Conservation (phyloP, 164 flowering plant genomes). For the Nelumbo lutea region DNA sequence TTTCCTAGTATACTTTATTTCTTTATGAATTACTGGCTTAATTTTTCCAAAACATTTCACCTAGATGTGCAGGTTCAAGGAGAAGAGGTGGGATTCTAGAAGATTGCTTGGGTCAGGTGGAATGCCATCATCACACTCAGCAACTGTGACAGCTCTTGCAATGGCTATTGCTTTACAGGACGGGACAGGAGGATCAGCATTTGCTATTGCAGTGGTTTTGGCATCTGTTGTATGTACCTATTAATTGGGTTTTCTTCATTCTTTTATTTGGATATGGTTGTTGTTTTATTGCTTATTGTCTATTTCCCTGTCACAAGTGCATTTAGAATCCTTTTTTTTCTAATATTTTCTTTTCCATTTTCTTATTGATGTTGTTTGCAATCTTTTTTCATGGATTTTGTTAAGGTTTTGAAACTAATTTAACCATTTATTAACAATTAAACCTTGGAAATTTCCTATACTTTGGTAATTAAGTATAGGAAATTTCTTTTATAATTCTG, state of each 20-base stretch:
- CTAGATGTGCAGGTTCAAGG: conserved; percentile 65
- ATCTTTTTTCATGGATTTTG: too few species aligned
- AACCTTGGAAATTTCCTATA: too few species aligned
- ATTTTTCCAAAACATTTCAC: neutral
- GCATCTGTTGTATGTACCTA: conserved; percentile 76
- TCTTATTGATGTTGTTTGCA: too few species aligned
- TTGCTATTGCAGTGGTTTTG: conserved; percentile 71
- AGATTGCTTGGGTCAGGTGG: conserved; percentile 82
- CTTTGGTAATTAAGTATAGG: too few species aligned
- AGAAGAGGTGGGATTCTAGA: conserved; percentile 83
- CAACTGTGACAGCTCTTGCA: conserved; percentile 79
- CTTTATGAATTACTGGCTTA: too few species aligned
- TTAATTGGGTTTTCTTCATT: conserved; percentile 27
- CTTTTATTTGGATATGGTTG: conserved; percentile 18
- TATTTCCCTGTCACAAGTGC: neutral
- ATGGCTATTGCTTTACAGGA: conserved; percentile 69
- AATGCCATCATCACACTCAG: conserved; percentile 94
- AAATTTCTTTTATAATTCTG: too few species aligned
- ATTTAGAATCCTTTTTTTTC: neutral
- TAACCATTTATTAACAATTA: too few species aligned
- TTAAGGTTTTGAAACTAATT: too few species aligned
- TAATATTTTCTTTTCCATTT: too few species aligned
- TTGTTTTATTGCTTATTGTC: too few species aligned
- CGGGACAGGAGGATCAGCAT: conserved; percentile 51
- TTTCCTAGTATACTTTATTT: too few species aligned